phyloP scores from a whole-genome alignment of 495 filamentous ascomycete species.

The Lichenothelia convexa region DNA sequence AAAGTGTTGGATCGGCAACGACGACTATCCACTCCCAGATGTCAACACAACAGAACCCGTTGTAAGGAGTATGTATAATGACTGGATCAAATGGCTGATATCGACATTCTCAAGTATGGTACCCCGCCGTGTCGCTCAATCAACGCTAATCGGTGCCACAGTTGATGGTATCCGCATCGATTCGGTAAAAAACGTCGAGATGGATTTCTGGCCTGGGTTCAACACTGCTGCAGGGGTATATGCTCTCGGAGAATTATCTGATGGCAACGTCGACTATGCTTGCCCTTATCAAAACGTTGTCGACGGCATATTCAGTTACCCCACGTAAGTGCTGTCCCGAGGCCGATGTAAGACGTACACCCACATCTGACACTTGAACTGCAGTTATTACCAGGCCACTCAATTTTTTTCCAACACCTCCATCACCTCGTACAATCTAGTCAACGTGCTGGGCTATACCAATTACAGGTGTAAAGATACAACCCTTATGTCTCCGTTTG shows the following conservation, averaged over 20 bases:
- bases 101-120: conserved; percentile 47
- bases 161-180: conserved; percentile 64
- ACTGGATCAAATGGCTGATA: conserved; percentile 48
- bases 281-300: conserved; percentile 47
- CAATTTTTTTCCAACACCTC: conserved; percentile 31
- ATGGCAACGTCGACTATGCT: conserved; percentile 40
- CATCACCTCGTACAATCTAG: conserved; percentile 9
- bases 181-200: conserved; percentile 53
- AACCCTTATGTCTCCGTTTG: conserved; percentile 50
- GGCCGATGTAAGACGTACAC: too few species aligned
- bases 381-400: conserved; percentile 43
- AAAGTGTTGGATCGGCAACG: conserved; percentile 58
- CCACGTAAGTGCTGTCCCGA: too few species aligned
- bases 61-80: conserved; percentile 39
- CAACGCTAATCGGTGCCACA: too few species aligned
- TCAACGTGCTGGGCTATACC: conserved; percentile 11
- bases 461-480: conserved; percentile 35
- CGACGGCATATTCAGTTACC: conserved; percentile 52
- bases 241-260: conserved; percentile 47
- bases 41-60: conserved; percentile 41
- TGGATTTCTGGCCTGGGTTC: conserved; percentile 50
- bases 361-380: too few species aligned
- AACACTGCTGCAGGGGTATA: conserved; percentile 49
- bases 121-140: too few species aligned
- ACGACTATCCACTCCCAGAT: conserved; percentile 45